phyloP scores from a whole-genome alignment of 2,329 filamentous ascomycete genomes.

The Aspergillus novofumigatus region DNA sequence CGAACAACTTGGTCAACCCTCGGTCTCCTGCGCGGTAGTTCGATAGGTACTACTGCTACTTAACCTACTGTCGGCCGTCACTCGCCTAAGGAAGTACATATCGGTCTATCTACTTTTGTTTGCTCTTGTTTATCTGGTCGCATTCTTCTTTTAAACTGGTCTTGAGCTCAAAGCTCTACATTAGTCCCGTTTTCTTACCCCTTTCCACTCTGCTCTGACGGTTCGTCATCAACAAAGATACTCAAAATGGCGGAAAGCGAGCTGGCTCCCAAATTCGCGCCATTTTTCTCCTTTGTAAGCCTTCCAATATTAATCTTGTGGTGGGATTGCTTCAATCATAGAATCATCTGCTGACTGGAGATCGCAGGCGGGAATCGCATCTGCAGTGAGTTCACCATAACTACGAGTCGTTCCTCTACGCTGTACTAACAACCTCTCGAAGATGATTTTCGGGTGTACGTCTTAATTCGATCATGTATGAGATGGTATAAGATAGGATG shows the following conservation, averaged over 20 bases:
- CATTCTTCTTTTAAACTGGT: neutral
- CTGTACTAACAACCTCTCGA: conserved; percentile 23
- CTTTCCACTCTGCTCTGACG: neutral
- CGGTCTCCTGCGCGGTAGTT: neutral
- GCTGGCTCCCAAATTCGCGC: conserved; percentile 59
- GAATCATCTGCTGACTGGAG: conserved; percentile 21
- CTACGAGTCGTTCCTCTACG: conserved; percentile 1
- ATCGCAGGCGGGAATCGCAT: conserved; percentile 45
- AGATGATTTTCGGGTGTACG: conserved; percentile 53
- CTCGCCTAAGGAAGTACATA: neutral
- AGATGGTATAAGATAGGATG: conserved; percentile 5
- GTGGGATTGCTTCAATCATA: neutral
- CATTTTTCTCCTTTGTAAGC: conserved; percentile 65
- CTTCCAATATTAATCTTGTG: conserved; percentile 3
- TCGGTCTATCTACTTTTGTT: neutral
- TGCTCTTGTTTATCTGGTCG: neutral
- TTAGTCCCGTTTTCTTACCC: neutral
- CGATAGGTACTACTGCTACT: neutral
- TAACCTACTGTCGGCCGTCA: neutral
- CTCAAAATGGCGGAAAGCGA: conserved; percentile 46
- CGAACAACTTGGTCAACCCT: conserved; percentile 12
- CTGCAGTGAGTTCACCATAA: conserved; percentile 39
- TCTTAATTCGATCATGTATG: conserved; percentile 14
- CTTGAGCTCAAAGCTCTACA: neutral
- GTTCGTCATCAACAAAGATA: neutral